phyloP scores from a whole-genome alignment of 345 rosid species.

The Arabidopsis suecica region DNA sequence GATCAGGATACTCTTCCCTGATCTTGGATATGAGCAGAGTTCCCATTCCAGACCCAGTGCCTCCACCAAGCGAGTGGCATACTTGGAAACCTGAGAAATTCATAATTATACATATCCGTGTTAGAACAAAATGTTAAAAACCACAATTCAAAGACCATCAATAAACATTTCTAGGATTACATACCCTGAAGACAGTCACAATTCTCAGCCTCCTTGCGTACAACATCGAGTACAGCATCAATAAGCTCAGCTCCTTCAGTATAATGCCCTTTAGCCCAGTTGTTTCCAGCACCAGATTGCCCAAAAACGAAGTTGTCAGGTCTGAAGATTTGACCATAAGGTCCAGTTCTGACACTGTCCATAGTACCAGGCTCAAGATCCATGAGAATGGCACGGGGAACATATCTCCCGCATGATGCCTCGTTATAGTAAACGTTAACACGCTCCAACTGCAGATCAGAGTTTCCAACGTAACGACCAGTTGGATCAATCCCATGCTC shows the following conservation, averaged over 20 bases:
- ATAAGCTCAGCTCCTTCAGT: constrained; percentile 87
- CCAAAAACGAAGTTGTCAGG: constrained; percentile 83
- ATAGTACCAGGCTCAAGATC: constrained; percentile 84
- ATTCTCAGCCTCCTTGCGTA: constrained; percentile 79
- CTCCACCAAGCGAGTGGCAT: constrained; percentile 83
- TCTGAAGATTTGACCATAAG: constrained; percentile 72
- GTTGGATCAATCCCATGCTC: constrained; percentile 86
- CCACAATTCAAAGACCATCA: background rate
- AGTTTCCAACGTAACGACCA: constrained; percentile 68
- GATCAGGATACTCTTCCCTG: constrained; percentile 77
- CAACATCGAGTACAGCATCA: constrained; percentile 76
- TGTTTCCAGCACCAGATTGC: constrained; percentile 83
- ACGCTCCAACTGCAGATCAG: constrained; percentile 72
- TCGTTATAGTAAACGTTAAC: constrained; percentile 81
- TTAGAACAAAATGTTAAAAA: background rate
- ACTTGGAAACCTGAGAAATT: constrained; percentile 71
- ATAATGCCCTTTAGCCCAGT: constrained; percentile 91
- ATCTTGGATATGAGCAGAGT: constrained; percentile 76
- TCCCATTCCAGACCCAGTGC: constrained; percentile 88
- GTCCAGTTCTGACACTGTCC: constrained; percentile 83
- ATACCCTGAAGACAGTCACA: constrained; percentile 80
- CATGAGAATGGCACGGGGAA: constrained; percentile 78
- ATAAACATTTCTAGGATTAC: background rate
- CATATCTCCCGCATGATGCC: constrained; percentile 77
- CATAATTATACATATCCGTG: background rate